Conservation (phyloP, 139 green algal genomes). For the Asterochloris sp. region DNA sequence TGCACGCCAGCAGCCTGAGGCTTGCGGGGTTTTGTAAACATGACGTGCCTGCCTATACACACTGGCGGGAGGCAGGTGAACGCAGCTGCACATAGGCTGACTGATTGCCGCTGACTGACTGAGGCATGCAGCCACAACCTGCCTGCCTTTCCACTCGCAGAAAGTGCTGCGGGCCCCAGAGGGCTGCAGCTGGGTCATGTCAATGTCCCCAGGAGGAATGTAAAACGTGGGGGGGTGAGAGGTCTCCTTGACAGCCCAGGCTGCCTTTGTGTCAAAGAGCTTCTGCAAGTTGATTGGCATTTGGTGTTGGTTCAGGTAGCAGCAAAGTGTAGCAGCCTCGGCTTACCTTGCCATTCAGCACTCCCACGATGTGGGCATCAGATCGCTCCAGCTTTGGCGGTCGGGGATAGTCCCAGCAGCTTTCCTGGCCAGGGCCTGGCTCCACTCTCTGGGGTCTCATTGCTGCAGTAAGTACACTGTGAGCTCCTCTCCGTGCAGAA, state of each 20-base stretch:
- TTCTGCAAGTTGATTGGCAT: not conserved
- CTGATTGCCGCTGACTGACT: no score
- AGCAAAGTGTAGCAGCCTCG: not conserved
- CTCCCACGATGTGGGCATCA: not conserved
- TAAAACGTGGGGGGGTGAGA: slow-evolving; percentile 29
- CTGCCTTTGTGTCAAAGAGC: not conserved
- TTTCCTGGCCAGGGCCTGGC: slow-evolving; percentile 12
- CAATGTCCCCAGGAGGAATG: slow-evolving; percentile 17
- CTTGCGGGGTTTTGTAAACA: not conserved
- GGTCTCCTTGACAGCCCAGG: slow-evolving; percentile 8
- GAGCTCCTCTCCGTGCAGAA: no score
- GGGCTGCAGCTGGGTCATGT: slow-evolving; percentile 14
- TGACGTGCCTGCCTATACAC: slow-evolving; percentile 18
- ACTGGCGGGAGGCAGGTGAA: no score
- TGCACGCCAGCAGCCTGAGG: no score
- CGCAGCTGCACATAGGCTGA: slow-evolving; percentile 24
- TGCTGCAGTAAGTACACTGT: not conserved
- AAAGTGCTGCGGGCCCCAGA: slow-evolving; percentile 19
- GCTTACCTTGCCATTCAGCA: slow-evolving; percentile 14
- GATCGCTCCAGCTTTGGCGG: slow-evolving; percentile 1
- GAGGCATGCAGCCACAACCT: no score
- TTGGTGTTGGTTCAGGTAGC: not conserved
- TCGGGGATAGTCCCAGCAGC: slow-evolving; percentile 11
- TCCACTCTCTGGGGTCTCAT: not conserved
- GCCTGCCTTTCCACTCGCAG: slow-evolving; percentile 53